A percentile compares a stretch with the other conserved stretches of the same genome.
Conservation (phyloP, 2,329 filamentous ascomycete species). For the Scedosporium apiospermum region DNA sequence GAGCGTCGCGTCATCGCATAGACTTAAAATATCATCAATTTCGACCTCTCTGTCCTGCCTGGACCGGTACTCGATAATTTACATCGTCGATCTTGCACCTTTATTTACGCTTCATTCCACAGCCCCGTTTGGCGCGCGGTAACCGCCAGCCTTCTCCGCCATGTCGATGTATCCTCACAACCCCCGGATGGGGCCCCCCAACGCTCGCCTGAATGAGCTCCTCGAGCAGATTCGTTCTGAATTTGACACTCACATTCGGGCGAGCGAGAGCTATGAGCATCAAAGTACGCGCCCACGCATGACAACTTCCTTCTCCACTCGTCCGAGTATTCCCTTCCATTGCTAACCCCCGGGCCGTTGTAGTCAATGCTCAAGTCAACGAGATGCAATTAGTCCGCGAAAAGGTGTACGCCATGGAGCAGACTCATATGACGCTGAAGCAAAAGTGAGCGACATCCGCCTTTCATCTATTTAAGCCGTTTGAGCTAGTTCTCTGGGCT, state of each 20-base stretch:
- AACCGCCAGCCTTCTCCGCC: not conserved
- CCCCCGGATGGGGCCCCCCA: conserved; percentile 12
- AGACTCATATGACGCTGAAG: conserved; percentile 80
- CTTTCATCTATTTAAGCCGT: not conserved
- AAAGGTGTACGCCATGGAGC: conserved; percentile 90
- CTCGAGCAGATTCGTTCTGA: conserved; percentile 85
- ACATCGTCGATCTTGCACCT: not conserved
- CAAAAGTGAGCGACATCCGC: conserved; percentile 58
- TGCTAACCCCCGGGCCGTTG: conserved; percentile 9
- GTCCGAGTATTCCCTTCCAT: conserved; percentile 1
- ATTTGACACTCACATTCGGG: conserved; percentile 76
- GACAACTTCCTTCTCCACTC: not conserved
- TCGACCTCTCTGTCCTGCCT: not conserved
- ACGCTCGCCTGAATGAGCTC: conserved; percentile 70
- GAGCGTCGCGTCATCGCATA: not conserved
- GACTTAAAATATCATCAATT: not conserved
- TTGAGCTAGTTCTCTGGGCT: not conserved
- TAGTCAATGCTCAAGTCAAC: conserved; percentile 83
- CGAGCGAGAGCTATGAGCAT: conserved; percentile 81
- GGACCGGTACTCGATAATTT: not conserved
- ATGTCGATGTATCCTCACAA: conserved; percentile 13
- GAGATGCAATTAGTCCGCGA: conserved; percentile 92
- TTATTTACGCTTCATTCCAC: not conserved
- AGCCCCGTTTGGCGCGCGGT: not conserved
- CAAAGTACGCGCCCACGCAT: conserved; percentile 60